Conservation (phyloP, 202 grass and related monocot genomes). For the Setaria italica region DNA sequence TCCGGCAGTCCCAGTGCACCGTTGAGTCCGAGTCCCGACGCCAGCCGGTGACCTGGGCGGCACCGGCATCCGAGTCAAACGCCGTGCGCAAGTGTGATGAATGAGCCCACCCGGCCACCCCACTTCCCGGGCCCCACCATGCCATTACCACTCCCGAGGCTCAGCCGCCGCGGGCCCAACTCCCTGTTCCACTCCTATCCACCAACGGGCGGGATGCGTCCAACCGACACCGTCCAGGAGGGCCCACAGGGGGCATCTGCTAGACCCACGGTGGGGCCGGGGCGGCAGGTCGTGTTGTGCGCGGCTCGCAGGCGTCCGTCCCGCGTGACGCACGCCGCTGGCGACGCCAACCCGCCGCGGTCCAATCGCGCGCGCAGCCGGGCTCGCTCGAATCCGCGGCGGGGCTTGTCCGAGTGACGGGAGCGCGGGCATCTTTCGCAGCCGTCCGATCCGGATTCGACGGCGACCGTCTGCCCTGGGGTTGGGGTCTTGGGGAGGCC, state of each 20-base stretch:
- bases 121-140: too few species aligned
- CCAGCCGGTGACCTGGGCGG: background rate
- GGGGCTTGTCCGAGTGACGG: background rate
- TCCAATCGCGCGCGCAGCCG: conserved; percentile 2
- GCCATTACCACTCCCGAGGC: too few species aligned
- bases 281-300: background rate
- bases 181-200: background rate
- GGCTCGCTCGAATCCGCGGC: background rate
- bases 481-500: too few species aligned
- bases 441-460: background rate
- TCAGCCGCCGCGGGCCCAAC: conserved; percentile 29
- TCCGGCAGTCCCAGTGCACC: background rate
- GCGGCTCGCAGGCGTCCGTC: background rate
- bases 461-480: background rate
- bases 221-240: conserved; percentile 30
- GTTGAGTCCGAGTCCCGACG: background rate
- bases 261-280: background rate
- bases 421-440: too few species aligned
- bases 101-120: too few species aligned
- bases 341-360: conserved; percentile 39
- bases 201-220: conserved; percentile 31
- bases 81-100: background rate
- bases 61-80: conserved; percentile 16
- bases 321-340: conserved; percentile 37
- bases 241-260: background rate